These are phyloP conservation scores for Fusarium hostae DNA, from an alignment of 2,329 filamentous ascomycete species.

Conservation along the genomic window DNA sequence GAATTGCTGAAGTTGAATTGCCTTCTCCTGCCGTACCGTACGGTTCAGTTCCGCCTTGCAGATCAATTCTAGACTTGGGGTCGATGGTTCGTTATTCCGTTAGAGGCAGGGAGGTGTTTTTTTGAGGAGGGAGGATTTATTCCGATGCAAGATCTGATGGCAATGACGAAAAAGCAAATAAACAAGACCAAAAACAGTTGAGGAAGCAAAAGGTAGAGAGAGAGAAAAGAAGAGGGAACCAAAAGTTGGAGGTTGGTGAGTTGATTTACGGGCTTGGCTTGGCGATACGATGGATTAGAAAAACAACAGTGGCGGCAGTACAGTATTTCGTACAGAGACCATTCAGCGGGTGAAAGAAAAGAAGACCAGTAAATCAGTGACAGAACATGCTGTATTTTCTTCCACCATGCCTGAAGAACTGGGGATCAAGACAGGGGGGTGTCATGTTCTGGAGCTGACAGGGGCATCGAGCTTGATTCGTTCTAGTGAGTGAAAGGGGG, in stretches of 20 bases:
- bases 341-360: slow-evolving; percentile 1
- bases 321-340: slow-evolving; percentile 22
- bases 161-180: neutral
- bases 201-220: neutral
- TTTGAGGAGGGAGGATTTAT: slow-evolving; percentile 4
- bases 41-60: slow-evolving; percentile 25
- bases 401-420: slow-evolving; percentile 10
- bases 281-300: slow-evolving; percentile 23
- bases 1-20: slow-evolving; percentile 18
- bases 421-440: slow-evolving; percentile 27
- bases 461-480: slow-evolving; percentile 23
- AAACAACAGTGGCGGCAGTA: slow-evolving; percentile 25
- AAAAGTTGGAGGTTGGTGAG: slow-evolving; percentile 31
- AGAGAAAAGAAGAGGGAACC: neutral
- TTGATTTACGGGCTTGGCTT: slow-evolving; percentile 30
- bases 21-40: slow-evolving; percentile 1
- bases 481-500: slow-evolving; percentile 2
- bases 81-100: slow-evolving; percentile 24
- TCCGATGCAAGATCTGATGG: slow-evolving; percentile 18
- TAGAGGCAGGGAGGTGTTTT: slow-evolving; percentile 12
- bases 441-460: slow-evolving; percentile 10
- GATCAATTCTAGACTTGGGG: slow-evolving; percentile 26
- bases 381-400: neutral
- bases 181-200: neutral
- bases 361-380: neutral